Evolutionary conservation across 1,284 basidiomycete species (phyloP).

Genomic region (Prillingera fragicola): DNA sequence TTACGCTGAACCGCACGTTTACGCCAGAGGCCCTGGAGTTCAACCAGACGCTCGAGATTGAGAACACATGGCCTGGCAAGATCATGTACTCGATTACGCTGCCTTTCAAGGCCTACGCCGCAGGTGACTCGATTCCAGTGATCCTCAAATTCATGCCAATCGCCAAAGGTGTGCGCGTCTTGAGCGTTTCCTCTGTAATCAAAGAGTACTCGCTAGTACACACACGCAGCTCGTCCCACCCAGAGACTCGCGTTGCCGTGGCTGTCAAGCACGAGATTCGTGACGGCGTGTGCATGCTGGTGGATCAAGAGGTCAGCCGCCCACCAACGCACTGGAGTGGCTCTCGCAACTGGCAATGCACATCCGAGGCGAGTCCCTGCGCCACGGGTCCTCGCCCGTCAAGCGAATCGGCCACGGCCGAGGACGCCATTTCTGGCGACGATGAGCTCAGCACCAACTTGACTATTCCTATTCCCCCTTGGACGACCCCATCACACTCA

Average conservation of each 20-base stretch:
- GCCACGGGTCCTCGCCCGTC: constrained; percentile 1
- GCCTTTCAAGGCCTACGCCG: constrained; percentile 67
- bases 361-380: neutral
- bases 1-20: constrained; percentile 68
- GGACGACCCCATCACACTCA: constrained; percentile 58
- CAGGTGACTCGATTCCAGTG: constrained; percentile 73
- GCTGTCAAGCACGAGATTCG: constrained; percentile 66
- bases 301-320: constrained; percentile 23
- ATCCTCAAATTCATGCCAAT: constrained; percentile 81
- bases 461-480: constrained; percentile 49
- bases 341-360: neutral
- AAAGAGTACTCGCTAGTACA: constrained; percentile 66
- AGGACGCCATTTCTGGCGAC: constrained; percentile 41
- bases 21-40: constrained; percentile 80
- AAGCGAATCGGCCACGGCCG: constrained; percentile 11
- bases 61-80: constrained; percentile 94
- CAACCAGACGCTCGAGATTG: constrained; percentile 84
- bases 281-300: constrained; percentile 54
- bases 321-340: constrained; percentile 27
- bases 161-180: constrained; percentile 71
- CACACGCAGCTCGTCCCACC: constrained; percentile 57
- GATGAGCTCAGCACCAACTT: constrained; percentile 51
- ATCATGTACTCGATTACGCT: constrained; percentile 75
- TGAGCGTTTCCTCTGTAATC: constrained; percentile 62
- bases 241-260: constrained; percentile 60